Evolutionary conservation across 306 rosid genomes (phyloP).

Genomic region (Casuarina equisetifolia): DNA sequence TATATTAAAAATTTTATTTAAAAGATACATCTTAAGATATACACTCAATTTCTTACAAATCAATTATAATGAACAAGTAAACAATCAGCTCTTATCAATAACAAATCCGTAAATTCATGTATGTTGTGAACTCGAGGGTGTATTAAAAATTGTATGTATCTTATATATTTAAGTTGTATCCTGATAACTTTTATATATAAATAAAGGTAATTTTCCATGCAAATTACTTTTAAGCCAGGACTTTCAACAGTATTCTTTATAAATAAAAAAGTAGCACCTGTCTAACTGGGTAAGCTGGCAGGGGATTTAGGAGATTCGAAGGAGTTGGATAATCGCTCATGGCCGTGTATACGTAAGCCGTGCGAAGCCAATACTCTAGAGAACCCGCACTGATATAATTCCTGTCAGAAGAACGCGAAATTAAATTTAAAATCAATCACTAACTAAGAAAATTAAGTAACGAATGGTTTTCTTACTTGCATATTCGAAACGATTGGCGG

Average conservation of each 20-base stretch:
- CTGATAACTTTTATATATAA: too few relatives aligned
- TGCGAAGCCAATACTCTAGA: slow-evolving; percentile 46
- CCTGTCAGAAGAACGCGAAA: slow-evolving; percentile 20
- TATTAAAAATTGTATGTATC: too few relatives aligned
- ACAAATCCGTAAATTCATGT: too few relatives aligned
- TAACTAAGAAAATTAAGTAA: background rate
- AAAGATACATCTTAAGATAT: too few relatives aligned
- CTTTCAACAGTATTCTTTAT: background rate
- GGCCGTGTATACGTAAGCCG: slow-evolving; percentile 52
- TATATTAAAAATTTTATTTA: too few relatives aligned
- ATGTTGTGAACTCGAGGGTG: too few relatives aligned
- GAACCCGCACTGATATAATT: slow-evolving; percentile 6
- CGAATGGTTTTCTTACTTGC: slow-evolving; percentile 47
- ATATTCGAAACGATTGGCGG: slow-evolving; percentile 56
- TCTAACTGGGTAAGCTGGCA: slow-evolving; percentile 85
- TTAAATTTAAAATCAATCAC: background rate
- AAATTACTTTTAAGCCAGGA: too few relatives aligned
- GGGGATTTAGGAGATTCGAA: slow-evolving; percentile 57
- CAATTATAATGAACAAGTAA: too few relatives aligned
- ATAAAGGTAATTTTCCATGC: too few relatives aligned
- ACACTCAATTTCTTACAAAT: too few relatives aligned
- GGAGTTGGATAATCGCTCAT: slow-evolving; percentile 97
- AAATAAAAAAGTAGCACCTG: slow-evolving; percentile 37
- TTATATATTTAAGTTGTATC: too few relatives aligned
- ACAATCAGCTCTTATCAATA: too few relatives aligned